Conservation (phyloP, 495 filamentous ascomycete species). For the Staphylotrichum longicolle region DNA sequence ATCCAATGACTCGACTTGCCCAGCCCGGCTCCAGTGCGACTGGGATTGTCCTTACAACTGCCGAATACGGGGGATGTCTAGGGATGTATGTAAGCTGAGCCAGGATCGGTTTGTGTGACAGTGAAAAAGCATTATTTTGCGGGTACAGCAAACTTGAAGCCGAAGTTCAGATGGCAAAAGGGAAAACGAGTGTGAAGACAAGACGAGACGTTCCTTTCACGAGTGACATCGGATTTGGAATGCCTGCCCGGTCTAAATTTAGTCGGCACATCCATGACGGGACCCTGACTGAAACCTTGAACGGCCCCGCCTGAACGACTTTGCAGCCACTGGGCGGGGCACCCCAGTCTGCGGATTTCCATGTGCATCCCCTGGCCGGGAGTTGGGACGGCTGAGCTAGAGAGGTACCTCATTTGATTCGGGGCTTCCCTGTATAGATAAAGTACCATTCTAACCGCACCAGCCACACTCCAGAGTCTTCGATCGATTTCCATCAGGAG, state of each 20-base stretch:
- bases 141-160: too few species aligned
- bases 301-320: neutral
- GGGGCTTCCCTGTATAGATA: neutral
- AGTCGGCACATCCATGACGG: neutral
- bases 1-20: too few species aligned
- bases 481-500: slow-evolving; percentile 41
- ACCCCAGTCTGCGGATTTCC: slow-evolving; percentile 20
- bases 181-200: too few species aligned
- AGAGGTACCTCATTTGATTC: slow-evolving; percentile 10
- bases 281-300: neutral
- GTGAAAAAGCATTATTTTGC: too few species aligned
- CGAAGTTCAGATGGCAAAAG: too few species aligned
- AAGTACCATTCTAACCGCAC: slow-evolving; percentile 27
- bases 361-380: slow-evolving; percentile 18
- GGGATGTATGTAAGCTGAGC: too few species aligned
- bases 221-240: neutral
- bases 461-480: slow-evolving; percentile 42
- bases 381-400: slow-evolving; percentile 16
- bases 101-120: too few species aligned
- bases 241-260: neutral
- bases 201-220: neutral
- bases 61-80: too few species aligned
- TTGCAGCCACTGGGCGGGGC: slow-evolving; percentile 24
- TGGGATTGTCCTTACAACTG: too few species aligned
- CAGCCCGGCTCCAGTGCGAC: too few species aligned